These are phyloP conservation scores for Ogataea wickerhamii DNA, from an alignment of 805 yeast genomes.

Conservation along the genomic window DNA sequence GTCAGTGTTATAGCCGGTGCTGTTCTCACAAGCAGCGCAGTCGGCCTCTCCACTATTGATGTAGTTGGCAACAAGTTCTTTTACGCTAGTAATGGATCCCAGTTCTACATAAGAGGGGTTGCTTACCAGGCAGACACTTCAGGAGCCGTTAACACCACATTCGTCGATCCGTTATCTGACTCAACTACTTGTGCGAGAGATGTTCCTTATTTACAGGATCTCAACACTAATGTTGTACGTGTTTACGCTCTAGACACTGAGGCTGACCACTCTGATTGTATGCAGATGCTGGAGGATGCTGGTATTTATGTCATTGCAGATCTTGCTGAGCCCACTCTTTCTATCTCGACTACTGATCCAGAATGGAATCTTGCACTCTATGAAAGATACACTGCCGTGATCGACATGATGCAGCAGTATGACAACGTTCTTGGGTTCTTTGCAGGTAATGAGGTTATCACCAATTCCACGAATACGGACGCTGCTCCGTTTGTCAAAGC, in stretches of 20 bases:
- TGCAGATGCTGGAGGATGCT: slow-evolving; percentile 62
- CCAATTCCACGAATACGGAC: slow-evolving; percentile 59
- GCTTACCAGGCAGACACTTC: slow-evolving; percentile 75
- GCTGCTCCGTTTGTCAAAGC: slow-evolving; percentile 83
- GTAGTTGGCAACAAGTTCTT: slow-evolving; percentile 75
- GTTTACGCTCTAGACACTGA: slow-evolving; percentile 70
- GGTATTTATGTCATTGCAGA: slow-evolving; percentile 82
- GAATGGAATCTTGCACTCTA: slow-evolving; percentile 60
- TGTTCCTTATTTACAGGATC: slow-evolving; percentile 60
- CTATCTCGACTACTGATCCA: slow-evolving; percentile 63
- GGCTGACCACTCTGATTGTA: slow-evolving; percentile 64
- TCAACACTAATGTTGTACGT: slow-evolving; percentile 68
- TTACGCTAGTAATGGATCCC: slow-evolving; percentile 74
- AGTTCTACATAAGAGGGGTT: slow-evolving; percentile 71
- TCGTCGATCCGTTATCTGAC: slow-evolving; percentile 72
- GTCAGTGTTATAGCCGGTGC: slow-evolving; percentile 24
- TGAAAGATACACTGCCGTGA: slow-evolving; percentile 64
- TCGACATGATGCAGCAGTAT: slow-evolving; percentile 65
- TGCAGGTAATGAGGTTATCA: slow-evolving; percentile 84
- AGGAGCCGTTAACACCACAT: slow-evolving; percentile 43
- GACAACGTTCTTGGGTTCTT: slow-evolving; percentile 77
- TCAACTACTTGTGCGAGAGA: slow-evolving; percentile 62
- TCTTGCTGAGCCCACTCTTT: slow-evolving; percentile 60
- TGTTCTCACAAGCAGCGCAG: slow-evolving; percentile 22
- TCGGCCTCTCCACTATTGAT: slow-evolving; percentile 59